Conservation (phyloP, 495 filamentous ascomycete genomes). For the Tricharina praecox region DNA sequence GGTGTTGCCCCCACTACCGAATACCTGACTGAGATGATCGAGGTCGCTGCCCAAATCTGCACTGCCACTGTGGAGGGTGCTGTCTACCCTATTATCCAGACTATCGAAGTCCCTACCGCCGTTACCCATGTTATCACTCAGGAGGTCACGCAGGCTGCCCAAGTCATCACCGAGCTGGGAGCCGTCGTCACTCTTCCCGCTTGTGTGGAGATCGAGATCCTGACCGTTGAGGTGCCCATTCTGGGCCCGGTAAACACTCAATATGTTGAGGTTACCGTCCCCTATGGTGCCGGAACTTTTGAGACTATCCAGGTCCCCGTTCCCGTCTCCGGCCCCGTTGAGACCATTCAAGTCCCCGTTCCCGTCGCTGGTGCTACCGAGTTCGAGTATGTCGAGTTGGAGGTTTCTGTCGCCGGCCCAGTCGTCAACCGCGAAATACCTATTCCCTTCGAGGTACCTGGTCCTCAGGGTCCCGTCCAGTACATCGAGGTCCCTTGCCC, state of each 20-base stretch:
- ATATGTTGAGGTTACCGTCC: conserved; percentile 4
- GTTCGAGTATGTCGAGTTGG: background rate
- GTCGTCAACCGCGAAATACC: background rate
- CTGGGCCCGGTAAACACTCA: too few relatives aligned
- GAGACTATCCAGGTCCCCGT: conserved; percentile 3
- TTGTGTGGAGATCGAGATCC: conserved; percentile 7
- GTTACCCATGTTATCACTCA: conserved; percentile 9
- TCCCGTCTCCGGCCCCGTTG: background rate
- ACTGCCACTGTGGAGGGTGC: conserved; percentile 9
- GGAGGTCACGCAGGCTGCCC: conserved; percentile 4
- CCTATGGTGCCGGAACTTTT: background rate
- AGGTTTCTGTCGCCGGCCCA: too few relatives aligned
- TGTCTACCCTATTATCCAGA: conserved; percentile 11
- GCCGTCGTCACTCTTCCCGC: conserved; percentile 13
- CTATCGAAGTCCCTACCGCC: conserved; percentile 7
- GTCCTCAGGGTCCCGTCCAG: background rate
- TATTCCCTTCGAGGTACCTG: background rate
- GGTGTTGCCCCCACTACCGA: conserved; percentile 14
- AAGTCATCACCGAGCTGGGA: conserved; percentile 14
- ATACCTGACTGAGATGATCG: conserved; percentile 11
- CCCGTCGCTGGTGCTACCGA: background rate
- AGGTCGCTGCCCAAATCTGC: conserved; percentile 11
- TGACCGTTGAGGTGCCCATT: conserved; percentile 2
- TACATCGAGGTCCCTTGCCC: background rate
- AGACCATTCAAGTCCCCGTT: background rate